Evolutionary conservation across 2,329 filamentous ascomycete species (phyloP).

Genomic region (Cercospora berteroae): DNA sequence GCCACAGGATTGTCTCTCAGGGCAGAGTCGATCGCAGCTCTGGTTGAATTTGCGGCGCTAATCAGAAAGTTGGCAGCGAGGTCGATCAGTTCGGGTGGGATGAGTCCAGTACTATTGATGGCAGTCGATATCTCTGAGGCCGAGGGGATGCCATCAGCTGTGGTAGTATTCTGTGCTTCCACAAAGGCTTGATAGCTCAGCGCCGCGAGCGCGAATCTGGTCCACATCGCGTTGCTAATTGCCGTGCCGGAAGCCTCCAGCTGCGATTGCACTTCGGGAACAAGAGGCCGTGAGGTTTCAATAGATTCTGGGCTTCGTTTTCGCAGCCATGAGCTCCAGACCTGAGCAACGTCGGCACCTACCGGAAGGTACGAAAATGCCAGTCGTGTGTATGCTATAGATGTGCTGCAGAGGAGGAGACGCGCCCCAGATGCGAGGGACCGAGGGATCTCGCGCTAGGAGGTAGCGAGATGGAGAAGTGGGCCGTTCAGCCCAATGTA

Average conservation of each 20-base stretch:
- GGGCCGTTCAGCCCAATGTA: not conserved
- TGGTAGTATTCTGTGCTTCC: not conserved
- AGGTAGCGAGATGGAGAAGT: not conserved
- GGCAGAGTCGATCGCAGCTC: constrained; percentile 9
- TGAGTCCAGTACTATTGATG: constrained; percentile 17
- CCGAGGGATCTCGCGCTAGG: not conserved
- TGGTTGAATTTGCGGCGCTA: constrained; percentile 18
- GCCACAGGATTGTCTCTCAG: constrained; percentile 15
- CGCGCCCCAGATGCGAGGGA: not conserved
- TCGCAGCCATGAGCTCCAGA: not conserved
- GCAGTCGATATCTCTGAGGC: constrained; percentile 14
- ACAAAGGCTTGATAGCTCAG: not conserved
- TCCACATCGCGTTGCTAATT: not conserved
- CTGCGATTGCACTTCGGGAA: not conserved
- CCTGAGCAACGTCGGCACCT: not conserved
- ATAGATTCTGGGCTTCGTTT: not conserved
- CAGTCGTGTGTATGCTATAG: not conserved
- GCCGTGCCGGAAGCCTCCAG: not conserved
- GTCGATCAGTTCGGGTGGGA: constrained; percentile 17
- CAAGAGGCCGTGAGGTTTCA: not conserved
- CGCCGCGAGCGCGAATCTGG: not conserved
- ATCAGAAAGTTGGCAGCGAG: constrained; percentile 16
- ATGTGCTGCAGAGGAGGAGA: not conserved
- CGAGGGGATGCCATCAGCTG: not conserved
- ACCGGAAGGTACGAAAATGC: not conserved